Evolutionary conservation across 2,329 filamentous ascomycete genomes (phyloP), one percentile per base, ranked within the genome.

Genomic region (Aspergillus brunneoviolaceus): DNA sequence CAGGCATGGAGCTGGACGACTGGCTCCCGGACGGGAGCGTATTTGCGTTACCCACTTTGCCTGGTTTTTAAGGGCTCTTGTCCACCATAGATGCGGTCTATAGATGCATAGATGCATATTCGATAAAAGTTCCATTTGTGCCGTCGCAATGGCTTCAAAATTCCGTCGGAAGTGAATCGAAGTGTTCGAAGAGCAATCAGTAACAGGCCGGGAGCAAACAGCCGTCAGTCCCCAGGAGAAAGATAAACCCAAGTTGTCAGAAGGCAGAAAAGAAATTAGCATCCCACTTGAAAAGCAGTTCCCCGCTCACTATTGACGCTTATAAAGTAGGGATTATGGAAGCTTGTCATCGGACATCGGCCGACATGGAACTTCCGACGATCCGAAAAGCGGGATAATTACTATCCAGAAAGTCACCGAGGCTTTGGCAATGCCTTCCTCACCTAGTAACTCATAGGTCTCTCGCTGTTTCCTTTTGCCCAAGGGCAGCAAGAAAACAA

Each of bases 1-100:
- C 63, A 25, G 66, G 69, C 21, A 70, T 72, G 67, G 71, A 72
- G 51, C 42, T 72, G 29, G 71, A 73, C 54, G 70, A 69, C 1
- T 73, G 71, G 70, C 60, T 72, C 53, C 67, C 71, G 5, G 69
- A 70, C 50, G 68, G 70, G 19, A 71, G 66, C 58, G 65, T 72
- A 21, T 71, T 66, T 56, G 70, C 69, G 12, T 62, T 69, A 64
- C 67, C 67, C 14, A 66, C 63, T 45, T 60, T 72, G 60, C 70
- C 70, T 48, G 70, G 69, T 19, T 67, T 72, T 54, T 72, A 64
- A 33, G 12, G 16, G 11, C 7, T 25, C 31, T 35, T 16, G 14
- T 16, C 23, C 11, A 19, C 4, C 29, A 31, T 12, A 33, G 31
- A 31, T 23, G 29, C 10, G 21, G 25, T 12, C 27, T 16, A 21